Evolutionary conservation across 2,329 filamentous ascomycete genomes (phyloP), one percentile per base, ranked within the genome.

Genomic region (Monosporascus sp.): DNA sequence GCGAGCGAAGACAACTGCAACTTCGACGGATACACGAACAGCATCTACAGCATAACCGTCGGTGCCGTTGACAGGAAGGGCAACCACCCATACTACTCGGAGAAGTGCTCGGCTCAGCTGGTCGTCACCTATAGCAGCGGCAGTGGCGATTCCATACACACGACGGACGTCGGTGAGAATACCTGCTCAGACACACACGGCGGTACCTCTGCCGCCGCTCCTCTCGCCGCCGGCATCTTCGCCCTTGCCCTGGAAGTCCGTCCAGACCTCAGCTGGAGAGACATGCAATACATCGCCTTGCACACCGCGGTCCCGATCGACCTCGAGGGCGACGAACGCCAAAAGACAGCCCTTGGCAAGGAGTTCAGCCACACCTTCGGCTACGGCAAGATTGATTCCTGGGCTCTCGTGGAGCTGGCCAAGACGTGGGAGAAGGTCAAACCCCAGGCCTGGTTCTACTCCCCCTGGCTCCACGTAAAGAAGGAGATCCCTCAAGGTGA

Each of bases 1-100:
- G 77, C 79, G 3, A 84, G 78, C 59, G 92, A 90, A 47, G 94
- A 99, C 70, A 97, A 99, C 73, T 99, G 94, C 80, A 99, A 99
- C 70, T 99, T 99, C 69, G 94, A 99, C 68, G 94, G 94, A 40
- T 99, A 99, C 73, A 99, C 94, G 55, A 99, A 99, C 76, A 97
- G 92, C 68, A 99, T 99, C 64, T 99, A 97, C 79, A 97, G 91
- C 69, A 94, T 99, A 63, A 96, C 92, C 0, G 91, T 99, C 19
- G 94, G 94, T 38, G 93, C 93, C 36, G 87, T 99, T 57, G 92
- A 97, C 69, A 82, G 90, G 55, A 85, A 88, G 61, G 92, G 93
- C 40, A 73, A 82, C n/a, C 93, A 97, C 67, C 92, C 94, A 0
- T 94, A 93, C 70, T 99, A 99, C 71, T 97, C 93, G 0, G 94